phyloP scores from a whole-genome alignment of 441 rosid species.

The Kokia cookei region DNA sequence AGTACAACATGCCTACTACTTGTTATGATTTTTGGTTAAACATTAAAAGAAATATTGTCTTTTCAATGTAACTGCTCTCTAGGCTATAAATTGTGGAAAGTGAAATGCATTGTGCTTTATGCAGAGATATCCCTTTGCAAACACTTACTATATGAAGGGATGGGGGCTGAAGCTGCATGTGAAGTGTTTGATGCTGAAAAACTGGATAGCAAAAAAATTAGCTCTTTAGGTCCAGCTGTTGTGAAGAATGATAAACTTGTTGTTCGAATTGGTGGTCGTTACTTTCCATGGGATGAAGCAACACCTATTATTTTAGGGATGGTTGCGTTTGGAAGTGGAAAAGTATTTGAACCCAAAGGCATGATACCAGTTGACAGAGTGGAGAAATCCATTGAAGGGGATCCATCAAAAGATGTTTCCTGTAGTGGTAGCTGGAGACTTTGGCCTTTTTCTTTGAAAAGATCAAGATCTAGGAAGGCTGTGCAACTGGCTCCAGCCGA shows the following conservation, averaged over 20 bases:
- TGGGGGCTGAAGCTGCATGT: conserved; percentile 63
- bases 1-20: not conserved
- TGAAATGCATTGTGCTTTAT: conserved; percentile 27
- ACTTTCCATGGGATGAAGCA: conserved; percentile 67
- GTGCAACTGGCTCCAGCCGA: conserved; percentile 20
- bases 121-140: conserved; percentile 69
- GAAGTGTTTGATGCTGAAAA: conserved; percentile 56
- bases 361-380: conserved; percentile 50
- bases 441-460: conserved; percentile 78
- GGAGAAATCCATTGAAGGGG: conserved; percentile 37
- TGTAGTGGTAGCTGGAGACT: conserved; percentile 70
- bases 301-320: conserved; percentile 51
- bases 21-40: not conserved
- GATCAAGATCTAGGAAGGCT: conserved; percentile 39
- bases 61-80: not conserved
- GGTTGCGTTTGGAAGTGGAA: conserved; percentile 43
- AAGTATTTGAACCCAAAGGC: conserved; percentile 49
- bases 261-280: conserved; percentile 41
- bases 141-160: conserved; percentile 45
- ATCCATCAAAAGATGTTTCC: conserved; percentile 32
- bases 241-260: conserved; percentile 54
- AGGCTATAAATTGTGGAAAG: conserved; percentile 9
- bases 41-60: not conserved
- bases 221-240: conserved; percentile 41
- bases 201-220: conserved; percentile 36